Evolutionary conservation across 192 early-diverging fungal species (phyloP).

Genomic region (Thamnidium elegans): DNA sequence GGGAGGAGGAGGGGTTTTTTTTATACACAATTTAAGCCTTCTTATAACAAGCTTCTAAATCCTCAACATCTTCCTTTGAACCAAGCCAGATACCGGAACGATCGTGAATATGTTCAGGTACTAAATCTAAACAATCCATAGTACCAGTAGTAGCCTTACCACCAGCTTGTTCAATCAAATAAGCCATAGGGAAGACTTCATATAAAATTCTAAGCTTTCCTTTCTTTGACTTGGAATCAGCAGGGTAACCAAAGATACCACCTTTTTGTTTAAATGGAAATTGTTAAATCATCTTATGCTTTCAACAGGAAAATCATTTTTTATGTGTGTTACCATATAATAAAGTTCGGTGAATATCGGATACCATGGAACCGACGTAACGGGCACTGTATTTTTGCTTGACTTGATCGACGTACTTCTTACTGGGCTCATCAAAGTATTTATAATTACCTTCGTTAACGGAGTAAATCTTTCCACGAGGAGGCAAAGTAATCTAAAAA

Average conservation of each 20-base stretch:
- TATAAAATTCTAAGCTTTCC: slow-evolving; percentile 96
- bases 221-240: slow-evolving; percentile 61
- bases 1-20: too few species aligned
- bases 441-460: slow-evolving; percentile 96
- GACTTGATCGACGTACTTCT: slow-evolving; percentile 84
- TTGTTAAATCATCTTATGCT: background rate
- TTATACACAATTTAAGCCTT: too few species aligned
- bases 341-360: slow-evolving; percentile 95
- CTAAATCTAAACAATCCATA: slow-evolving; percentile 78
- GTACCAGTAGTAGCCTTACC: slow-evolving; percentile 86
- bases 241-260: slow-evolving; percentile 72
- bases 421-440: slow-evolving; percentile 85
- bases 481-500: slow-evolving; percentile 63
- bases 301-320: background rate
- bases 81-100: slow-evolving; percentile 92
- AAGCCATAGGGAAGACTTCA: slow-evolving; percentile 99
- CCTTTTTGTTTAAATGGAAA: background rate
- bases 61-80: slow-evolving; percentile 84
- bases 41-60: slow-evolving; percentile 70
- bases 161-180: slow-evolving; percentile 92
- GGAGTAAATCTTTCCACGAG: slow-evolving; percentile 94
- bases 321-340: slow-evolving; percentile 26
- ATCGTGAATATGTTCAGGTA: slow-evolving; percentile 85
- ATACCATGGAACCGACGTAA: slow-evolving; percentile 98
- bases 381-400: slow-evolving; percentile 94